Evolutionary conservation across 2,329 filamentous ascomycete species (phyloP), one percentile per base, ranked within the genome.

Genomic region (Pyrenochaeta sp.): DNA sequence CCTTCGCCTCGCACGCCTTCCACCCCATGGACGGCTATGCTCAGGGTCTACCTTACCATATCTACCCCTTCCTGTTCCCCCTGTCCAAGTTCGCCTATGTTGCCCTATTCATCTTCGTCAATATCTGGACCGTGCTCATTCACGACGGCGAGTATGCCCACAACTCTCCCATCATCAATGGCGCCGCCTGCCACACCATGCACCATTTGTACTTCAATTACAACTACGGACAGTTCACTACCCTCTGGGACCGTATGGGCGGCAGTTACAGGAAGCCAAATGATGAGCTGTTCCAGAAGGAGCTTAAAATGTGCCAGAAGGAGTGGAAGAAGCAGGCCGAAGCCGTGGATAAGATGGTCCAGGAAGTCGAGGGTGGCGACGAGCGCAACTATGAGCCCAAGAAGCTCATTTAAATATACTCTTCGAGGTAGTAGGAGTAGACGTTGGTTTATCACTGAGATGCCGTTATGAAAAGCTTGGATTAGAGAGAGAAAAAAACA

Each of bases 81-180:
- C 85, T 98, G 32, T 92, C 97, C 78, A 97, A 97, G 81, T 85
- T 92, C 74, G 90, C 92, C 30, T 97, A 93, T 73, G 88, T 97
- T 50, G 85, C 84, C 12, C 87, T 97, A 37, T 98, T 97, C 80
- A 83, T 90, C 69, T 96, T 96, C 76, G 91, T 98, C 82, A 96
- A 98, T 81, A 87, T 97, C 79, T 98, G 94, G 94, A 96, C 93
- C 39, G 92, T 98, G 70, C 85, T 97, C 81, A 97, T 98, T 72
- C 88, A 98, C 78, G 94, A 98, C 72, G 94, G 94, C 72, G 94
- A 98, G 81, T 97, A 96, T 76, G 87, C 96, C 15, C 90, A 92
- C 72, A 91, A 97, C 80, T 92, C 90, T 72, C 90, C 92, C n/a
- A 78, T 97, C 67, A 88, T 97, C 80, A 98, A 98, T 76, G 94